Percentiles rank a stretch among this genome's conserved stretches.
Evolutionary conservation across 257 asterid species (phyloP).

Genomic region (Fraxinus cuspidata): DNA sequence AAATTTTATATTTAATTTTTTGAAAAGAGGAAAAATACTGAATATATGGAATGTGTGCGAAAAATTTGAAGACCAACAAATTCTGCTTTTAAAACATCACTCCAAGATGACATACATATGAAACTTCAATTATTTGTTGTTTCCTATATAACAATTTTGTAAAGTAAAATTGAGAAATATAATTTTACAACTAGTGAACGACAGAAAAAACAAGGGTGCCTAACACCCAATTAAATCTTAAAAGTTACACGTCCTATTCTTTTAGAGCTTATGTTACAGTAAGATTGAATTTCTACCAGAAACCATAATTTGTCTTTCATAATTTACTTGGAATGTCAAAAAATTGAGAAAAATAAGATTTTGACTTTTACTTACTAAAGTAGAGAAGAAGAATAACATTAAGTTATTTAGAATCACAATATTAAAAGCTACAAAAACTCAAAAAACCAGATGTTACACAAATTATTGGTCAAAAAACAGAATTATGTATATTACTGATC

Average conservation of each 20-base stretch:
- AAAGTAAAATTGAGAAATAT: not conserved
- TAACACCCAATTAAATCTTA: not conserved
- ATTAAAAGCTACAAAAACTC: not conserved
- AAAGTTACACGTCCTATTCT: not conserved
- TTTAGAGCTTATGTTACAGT: not conserved
- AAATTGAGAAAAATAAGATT: too few relatives aligned
- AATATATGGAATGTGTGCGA: not conserved
- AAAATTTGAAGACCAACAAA: not conserved
- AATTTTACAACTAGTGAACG: too few relatives aligned
- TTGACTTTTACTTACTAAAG: not conserved
- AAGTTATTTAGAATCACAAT: too few relatives aligned
- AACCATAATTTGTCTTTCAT: not conserved
- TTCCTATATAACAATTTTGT: not conserved
- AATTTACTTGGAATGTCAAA: not conserved
- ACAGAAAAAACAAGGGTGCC: not conserved
- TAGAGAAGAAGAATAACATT: not conserved
- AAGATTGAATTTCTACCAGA: not conserved
- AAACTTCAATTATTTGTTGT: too few relatives aligned
- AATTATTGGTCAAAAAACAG: not conserved
- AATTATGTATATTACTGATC: not conserved
- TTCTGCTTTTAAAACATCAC: not conserved
- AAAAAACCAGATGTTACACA: not conserved
- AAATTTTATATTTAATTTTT: too few relatives aligned
- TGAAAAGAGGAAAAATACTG: not conserved
- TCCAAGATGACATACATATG: not conserved